Base-by-base conservation (phyloP, 1,284 basidiomycete species). In the Naganishia liquefaciens region DNA sequence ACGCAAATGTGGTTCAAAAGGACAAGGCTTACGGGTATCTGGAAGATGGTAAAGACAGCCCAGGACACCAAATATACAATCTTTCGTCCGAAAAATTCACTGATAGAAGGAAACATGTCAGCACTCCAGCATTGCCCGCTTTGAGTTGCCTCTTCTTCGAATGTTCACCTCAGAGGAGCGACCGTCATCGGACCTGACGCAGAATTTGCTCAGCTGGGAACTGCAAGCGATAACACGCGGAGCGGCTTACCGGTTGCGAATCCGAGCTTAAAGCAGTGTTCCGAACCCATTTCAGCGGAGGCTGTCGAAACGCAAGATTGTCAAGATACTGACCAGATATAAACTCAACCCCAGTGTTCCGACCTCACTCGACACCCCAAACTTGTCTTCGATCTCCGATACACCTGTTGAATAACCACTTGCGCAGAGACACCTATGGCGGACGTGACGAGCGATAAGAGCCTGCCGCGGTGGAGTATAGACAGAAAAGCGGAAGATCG, bases 61-160 rank as follows among this genome's bases (percentile, higher is more conserved):
- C 79, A 73, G 27, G 77, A 76, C 57, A 80, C 66, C 62, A 75
- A 70, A 70, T 80, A 81, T 62, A 80, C 71, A 37, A 76, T 75
- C 61, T 72, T 71, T 33, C 77, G 73, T 43, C 77, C 79, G 46
- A 72, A 71, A 42, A 79, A 68, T 66, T 80, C 78, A 37, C 55
- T 58, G 10, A 13, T n/a, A 21, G 15, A 30, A 44, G 55, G 19
- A n/a, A n/a, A n/a, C 15, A 37, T 21, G 43, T 23, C 11, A 3
- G n/a, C n/a, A n/a, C n/a, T n/a, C 10, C 28, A 6, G 15, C 67
- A 68, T 42, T 68, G 54, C 42, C 70, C 46, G 46, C 21, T 13
- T 10, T 21, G 46, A 21, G 19, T n/a, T 21, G 25, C 25, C n/a
- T 54, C 40, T 15, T 51, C 17, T 70, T 68, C 46, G 51, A 68